phyloP scores from a whole-genome alignment of 495 filamentous ascomycete species.

The Annulohypoxylon bovei region DNA sequence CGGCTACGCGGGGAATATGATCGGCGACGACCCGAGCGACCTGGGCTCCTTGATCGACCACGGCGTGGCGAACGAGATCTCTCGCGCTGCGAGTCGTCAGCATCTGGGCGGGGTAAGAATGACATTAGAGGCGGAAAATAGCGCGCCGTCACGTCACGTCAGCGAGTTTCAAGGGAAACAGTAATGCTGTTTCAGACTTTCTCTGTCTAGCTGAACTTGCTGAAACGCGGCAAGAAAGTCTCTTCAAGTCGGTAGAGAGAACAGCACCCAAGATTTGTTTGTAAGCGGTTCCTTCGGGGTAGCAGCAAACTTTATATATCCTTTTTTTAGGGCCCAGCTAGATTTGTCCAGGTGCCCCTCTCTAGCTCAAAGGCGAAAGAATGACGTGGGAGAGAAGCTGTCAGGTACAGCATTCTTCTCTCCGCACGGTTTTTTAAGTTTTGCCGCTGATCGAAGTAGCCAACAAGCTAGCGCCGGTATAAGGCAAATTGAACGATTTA shows the following conservation, averaged over 20 bases:
- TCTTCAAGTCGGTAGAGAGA: neutral
- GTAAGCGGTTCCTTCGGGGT: slow-evolving; percentile 14
- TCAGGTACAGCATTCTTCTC: slow-evolving; percentile 8
- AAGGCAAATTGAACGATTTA: slow-evolving; percentile 3
- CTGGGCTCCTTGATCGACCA: slow-evolving; percentile 68
- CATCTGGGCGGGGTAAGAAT: slow-evolving; percentile 46
- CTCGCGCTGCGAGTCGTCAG: slow-evolving; percentile 79
- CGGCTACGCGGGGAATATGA: slow-evolving; percentile 94
- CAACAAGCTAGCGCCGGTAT: slow-evolving; percentile 14
- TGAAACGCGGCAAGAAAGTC: slow-evolving; percentile 2
- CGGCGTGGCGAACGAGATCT: slow-evolving; percentile 92
- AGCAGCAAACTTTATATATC: slow-evolving; percentile 40
- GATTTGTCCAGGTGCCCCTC: slow-evolving; percentile 28
- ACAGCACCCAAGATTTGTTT: slow-evolving; percentile 15
- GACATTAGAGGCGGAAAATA: slow-evolving; percentile 32
- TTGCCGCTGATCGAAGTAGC: slow-evolving; percentile 16
- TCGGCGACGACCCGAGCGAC: slow-evolving; percentile 71
- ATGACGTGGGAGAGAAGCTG: slow-evolving; percentile 30
- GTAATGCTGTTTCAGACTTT: neutral
- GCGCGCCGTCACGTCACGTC: neutral
- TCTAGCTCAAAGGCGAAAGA: slow-evolving; percentile 23
- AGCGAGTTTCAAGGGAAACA: slow-evolving; percentile 8
- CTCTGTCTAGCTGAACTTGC: neutral
- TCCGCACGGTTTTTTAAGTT: slow-evolving; percentile 18
- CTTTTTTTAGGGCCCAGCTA: slow-evolving; percentile 8